Percentiles rank a stretch among this genome's conserved stretches.
Evolutionary conservation across 1,284 basidiomycete species (phyloP).

Genomic region (Malassezia caprae): DNA sequence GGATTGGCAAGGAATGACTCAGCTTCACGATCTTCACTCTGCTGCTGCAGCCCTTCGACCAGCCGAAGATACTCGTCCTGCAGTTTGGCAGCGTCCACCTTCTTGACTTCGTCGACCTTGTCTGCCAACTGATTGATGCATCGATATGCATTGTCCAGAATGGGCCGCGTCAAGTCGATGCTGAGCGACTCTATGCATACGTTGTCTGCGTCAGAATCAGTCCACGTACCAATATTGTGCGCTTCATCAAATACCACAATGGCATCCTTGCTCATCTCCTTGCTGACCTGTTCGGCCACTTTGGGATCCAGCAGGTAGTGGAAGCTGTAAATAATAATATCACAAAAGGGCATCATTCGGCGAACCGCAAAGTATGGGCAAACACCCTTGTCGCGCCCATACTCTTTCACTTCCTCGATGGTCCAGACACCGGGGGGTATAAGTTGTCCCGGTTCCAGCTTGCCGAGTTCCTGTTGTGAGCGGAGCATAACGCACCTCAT

Average conservation of each 20-base stretch:
- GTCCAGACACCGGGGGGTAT: conserved; percentile 87
- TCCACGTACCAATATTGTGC: conserved; percentile 65
- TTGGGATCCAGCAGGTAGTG: conserved; percentile 98
- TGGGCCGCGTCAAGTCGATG: conserved; percentile 94
- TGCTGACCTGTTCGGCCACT: conserved; percentile 96
- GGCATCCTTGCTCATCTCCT: conserved; percentile 90
- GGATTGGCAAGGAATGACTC: conserved; percentile 77
- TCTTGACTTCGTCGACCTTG: conserved; percentile 94
- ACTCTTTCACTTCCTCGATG: conserved; percentile 79
- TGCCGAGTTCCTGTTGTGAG: conserved; percentile 54
- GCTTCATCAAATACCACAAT: conserved; percentile 99
- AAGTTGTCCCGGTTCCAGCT: conserved; percentile 71
- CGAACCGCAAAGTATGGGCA: conserved; percentile 97
- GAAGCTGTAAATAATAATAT: conserved; percentile 97
- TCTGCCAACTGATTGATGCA: conserved; percentile 80
- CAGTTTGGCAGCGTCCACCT: conserved; percentile 80
- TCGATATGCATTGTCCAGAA: conserved; percentile 86
- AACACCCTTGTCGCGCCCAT: conserved; percentile 71
- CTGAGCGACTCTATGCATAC: conserved; percentile 98
- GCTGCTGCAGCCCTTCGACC: conserved; percentile 75
- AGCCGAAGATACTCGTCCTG: conserved; percentile 96
- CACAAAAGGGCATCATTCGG: conserved; percentile 91
- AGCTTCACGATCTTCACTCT: conserved; percentile 56
- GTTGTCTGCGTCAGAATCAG: conserved; percentile 64
- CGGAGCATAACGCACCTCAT: conserved; percentile 56